These are phyloP conservation scores for Lactifluus volemus DNA, from an alignment of 768 basidiomycete genomes.

Conservation along the genomic window DNA sequence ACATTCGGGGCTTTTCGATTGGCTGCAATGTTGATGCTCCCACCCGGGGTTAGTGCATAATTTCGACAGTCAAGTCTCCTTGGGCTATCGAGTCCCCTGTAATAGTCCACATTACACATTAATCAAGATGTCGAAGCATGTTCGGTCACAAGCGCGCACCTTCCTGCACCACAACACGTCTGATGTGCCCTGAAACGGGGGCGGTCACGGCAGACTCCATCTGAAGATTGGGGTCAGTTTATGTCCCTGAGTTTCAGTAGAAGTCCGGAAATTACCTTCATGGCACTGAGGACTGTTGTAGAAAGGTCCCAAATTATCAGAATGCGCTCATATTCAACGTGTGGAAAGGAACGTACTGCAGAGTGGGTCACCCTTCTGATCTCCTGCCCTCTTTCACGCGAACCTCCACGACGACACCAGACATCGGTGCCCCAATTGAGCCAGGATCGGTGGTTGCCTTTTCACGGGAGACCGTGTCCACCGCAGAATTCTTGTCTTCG, in stretches of 20 bases:
- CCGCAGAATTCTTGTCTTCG: constrained; percentile 95
- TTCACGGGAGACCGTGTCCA: constrained; percentile 91
- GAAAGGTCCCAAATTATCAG: constrained; percentile 17
- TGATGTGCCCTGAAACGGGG: constrained; percentile 93
- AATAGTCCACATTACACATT: constrained; percentile 10
- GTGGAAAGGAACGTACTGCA: constrained; percentile 51
- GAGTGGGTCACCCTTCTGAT: constrained; percentile 97
- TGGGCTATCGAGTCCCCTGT: constrained; percentile 90
- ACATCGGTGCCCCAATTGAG: constrained; percentile 96
- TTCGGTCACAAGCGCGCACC: constrained; percentile 35
- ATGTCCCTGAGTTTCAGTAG: constrained; percentile 5
- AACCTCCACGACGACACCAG: constrained; percentile 96
- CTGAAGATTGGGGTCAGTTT: constrained; percentile 33
- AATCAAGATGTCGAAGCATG: neutral
- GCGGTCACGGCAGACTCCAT: constrained; percentile 98
- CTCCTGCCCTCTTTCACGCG: constrained; percentile 96
- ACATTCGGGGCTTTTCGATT: neutral
- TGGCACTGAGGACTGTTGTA: constrained; percentile 76
- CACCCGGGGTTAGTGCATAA: constrained; percentile 45
- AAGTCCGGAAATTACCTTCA: constrained; percentile 60
- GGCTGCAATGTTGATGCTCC: neutral
- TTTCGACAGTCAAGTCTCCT: constrained; percentile 87
- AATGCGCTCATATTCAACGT: constrained; percentile 1
- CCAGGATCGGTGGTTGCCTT: constrained; percentile 91
- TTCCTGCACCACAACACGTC: constrained; percentile 86